These are phyloP conservation scores for Candida neerlandica DNA, from an alignment of 1,139 yeast genomes.

Conservation along the genomic window DNA sequence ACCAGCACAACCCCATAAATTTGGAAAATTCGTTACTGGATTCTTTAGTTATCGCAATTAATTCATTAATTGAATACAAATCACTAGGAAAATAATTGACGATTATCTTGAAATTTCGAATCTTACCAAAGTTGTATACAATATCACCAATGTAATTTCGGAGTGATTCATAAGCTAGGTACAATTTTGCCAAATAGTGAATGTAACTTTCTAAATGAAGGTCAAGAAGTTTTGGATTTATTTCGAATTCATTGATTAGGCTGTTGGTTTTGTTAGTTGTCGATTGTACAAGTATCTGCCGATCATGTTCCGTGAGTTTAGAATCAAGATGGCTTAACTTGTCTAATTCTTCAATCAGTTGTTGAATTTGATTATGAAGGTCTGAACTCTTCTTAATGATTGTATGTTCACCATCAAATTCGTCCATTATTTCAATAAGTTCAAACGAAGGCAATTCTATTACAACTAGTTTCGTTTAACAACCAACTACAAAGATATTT, in stretches of 20 bases:
- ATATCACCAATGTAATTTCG: conserved; percentile 26
- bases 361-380: conserved; percentile 19
- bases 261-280: conserved; percentile 10
- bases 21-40: conserved; percentile 52
- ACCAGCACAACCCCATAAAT: conserved; percentile 71
- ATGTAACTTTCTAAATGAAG: conserved; percentile 36
- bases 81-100: conserved; percentile 63
- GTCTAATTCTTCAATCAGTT: conserved; percentile 4
- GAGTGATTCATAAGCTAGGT: conserved; percentile 18
- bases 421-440: conserved; percentile 22
- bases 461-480: background rate
- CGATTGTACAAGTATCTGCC: background rate
- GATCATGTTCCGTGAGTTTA: background rate
- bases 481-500: background rate
- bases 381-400: conserved; percentile 21
- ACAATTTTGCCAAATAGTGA: conserved; percentile 28
- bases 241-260: conserved; percentile 51
- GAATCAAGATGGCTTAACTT: background rate
- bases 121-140: conserved; percentile 62
- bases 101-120: conserved; percentile 65
- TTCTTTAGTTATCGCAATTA: conserved; percentile 27
- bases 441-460: background rate
- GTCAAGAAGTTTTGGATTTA: conserved; percentile 57
- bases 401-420: conserved; percentile 20
- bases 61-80: conserved; percentile 46